Evolutionary conservation across 208 protist genomes (phyloP).

Genomic region (Trypanosoma melophagium): DNA sequence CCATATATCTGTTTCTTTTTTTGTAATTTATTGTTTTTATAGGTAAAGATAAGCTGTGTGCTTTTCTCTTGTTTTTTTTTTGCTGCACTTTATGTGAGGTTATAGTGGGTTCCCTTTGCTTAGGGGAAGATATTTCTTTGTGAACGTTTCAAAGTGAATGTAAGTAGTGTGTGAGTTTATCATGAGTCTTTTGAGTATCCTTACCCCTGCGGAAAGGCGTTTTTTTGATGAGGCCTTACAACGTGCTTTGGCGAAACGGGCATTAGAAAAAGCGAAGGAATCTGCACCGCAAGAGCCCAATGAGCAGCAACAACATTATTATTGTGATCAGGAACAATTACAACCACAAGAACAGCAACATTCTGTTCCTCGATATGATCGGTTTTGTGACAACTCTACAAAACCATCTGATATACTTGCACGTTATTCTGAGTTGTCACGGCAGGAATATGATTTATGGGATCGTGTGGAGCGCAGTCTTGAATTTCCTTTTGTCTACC

Average conservation of each 20-base stretch:
- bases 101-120: too few relatives aligned
- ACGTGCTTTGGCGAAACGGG: neutral
- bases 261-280: neutral
- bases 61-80: conserved; percentile 12
- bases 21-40: too few relatives aligned
- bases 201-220: conserved; percentile 17
- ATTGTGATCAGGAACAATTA: neutral
- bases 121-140: conserved; percentile 4
- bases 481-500: conserved; percentile 58
- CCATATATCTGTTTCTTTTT: too few relatives aligned
- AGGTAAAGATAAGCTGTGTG: too few relatives aligned
- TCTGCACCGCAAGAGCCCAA: neutral
- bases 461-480: conserved; percentile 47
- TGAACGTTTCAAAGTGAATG: neutral
- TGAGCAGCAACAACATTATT: neutral
- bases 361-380: too few relatives aligned
- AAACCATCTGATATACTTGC: conserved; percentile 3
- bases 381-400: neutral
- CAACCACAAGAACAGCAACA: too few relatives aligned
- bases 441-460: conserved; percentile 38
- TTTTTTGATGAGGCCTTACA: conserved; percentile 21
- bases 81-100: too few relatives aligned
- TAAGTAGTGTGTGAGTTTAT: neutral
- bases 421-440: conserved; percentile 5
- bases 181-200: conserved; percentile 21